A percentile compares a stretch with the other conserved stretches of the same genome.
phyloP scores from a whole-genome alignment of 805 yeast species.

The Kuraishia cidri region DNA sequence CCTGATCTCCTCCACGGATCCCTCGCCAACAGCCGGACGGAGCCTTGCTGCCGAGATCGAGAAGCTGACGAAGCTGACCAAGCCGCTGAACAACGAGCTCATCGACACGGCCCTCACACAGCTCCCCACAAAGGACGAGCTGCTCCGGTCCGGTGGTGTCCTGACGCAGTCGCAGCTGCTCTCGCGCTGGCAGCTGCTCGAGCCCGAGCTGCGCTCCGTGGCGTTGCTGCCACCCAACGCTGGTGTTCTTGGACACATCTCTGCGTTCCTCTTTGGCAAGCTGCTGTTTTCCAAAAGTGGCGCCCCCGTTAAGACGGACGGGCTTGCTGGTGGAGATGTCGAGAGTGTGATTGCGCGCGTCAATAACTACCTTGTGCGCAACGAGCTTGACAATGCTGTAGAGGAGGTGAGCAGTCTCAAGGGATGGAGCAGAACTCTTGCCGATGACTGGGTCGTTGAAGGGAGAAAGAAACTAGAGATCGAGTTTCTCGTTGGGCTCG shows the following conservation, averaged over 20 bases:
- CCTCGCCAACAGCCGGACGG: slow-evolving; percentile 31
- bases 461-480: slow-evolving; percentile 86
- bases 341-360: slow-evolving; percentile 88
- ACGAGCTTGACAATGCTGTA: slow-evolving; percentile 80
- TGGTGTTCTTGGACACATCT: slow-evolving; percentile 85
- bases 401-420: slow-evolving; percentile 84
- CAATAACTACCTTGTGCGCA: slow-evolving; percentile 60
- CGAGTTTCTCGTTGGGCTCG: slow-evolving; percentile 64
- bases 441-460: slow-evolving; percentile 86
- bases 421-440: slow-evolving; percentile 89
- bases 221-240: slow-evolving; percentile 91
- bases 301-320: slow-evolving; percentile 32
- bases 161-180: slow-evolving; percentile 71
- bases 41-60: slow-evolving; percentile 33
- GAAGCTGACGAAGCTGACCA: slow-evolving; percentile 26
- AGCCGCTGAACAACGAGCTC: slow-evolving; percentile 23
- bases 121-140: slow-evolving; percentile 31
- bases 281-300: slow-evolving; percentile 76
- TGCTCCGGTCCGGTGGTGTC: slow-evolving; percentile 42
- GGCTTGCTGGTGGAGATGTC: slow-evolving; percentile 58
- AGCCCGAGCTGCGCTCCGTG: slow-evolving; percentile 82
- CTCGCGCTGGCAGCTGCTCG: slow-evolving; percentile 70
- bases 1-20: slow-evolving; percentile 23
- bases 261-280: slow-evolving; percentile 70
- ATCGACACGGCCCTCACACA: slow-evolving; percentile 31